Base-by-base conservation (phyloP, 805 yeast species). In the Cyberlindnera galapagoensis region DNA sequence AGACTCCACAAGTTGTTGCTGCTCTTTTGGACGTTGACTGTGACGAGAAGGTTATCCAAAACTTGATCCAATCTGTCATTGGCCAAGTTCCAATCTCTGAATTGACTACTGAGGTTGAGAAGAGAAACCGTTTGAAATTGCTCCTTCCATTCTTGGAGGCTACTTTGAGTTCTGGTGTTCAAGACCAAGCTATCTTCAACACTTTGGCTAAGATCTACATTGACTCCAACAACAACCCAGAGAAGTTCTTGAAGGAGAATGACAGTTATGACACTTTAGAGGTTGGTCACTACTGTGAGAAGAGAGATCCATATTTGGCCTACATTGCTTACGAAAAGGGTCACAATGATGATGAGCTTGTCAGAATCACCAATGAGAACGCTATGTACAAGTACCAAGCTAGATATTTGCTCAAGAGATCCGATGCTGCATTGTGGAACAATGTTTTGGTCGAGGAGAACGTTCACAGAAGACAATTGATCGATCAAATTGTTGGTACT, bases 331-430 rank as follows among this genome's bases (percentile, higher is more conserved):
- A 92, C 62, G 94, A 94, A 40, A 90, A 88, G 64, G 99, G 99
- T 55, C 67, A 71, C 33, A 88, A 90, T 51, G 96, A 92, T 57
- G 80, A 69, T 36, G 98, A 92, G 59, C 73, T 92, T 52, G 75
- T 92, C 51, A 70, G 74, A 54, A 87, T 92, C 60, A 92, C 98
- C 46, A 92, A 92, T 59, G 97, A 92, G 54, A 92, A 92, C 60
- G 75, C 92, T 49, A 92, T 92, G 99, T 92, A 83, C 73, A 92
- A 92, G 61, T 90, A 92, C 63, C 98, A 92, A 69, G 97, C 97
- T n/a, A 80, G 97, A 59, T 92, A 92, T 57, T 69, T 92, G 50
- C 72, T 92, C 47, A 68, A 76, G 40, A 82, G 95, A 59, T 85
- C 95, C n/a, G 96, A 92, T 55, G 66, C 77, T 16, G 69, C 61